Evolutionary conservation across 106 monocot genomes (phyloP).

Genomic region (Iris macrosiphon): DNA sequence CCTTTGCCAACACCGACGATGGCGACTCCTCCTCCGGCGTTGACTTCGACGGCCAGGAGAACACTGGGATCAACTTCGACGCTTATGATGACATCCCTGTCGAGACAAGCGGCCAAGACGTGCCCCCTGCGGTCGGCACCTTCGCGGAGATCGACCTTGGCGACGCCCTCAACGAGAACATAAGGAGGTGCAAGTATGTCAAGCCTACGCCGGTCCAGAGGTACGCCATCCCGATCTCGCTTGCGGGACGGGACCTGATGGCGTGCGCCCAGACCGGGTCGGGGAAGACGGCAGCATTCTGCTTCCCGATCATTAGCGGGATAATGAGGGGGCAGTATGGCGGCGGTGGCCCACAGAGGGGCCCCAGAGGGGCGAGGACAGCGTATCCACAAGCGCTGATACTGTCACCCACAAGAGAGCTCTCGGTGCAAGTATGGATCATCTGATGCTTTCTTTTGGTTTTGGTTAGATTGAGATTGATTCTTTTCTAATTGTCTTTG

Average conservation of each 20-base stretch:
- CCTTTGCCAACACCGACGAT: conserved; percentile 39
- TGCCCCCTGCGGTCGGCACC: conserved; percentile 55
- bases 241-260: conserved; percentile 62
- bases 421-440: conserved; percentile 58
- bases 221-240: conserved; percentile 67
- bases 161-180: conserved; percentile 61
- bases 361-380: conserved; percentile 34
- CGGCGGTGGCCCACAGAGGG: neutral
- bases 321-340: conserved; percentile 50
- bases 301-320: conserved; percentile 75
- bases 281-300: conserved; percentile 74
- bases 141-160: conserved; percentile 78
- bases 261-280: conserved; percentile 89
- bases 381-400: conserved; percentile 61
- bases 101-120: conserved; percentile 51
- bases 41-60: conserved; percentile 22
- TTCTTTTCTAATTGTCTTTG: neutral
- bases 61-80: conserved; percentile 66
- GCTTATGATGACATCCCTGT: conserved; percentile 82
- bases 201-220: conserved; percentile 78
- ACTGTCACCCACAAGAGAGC: conserved; percentile 64
- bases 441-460: neutral
- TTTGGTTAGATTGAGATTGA: no score
- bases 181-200: conserved; percentile 70
- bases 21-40: conserved; percentile 5